These are phyloP conservation scores for Lactifluus hygrophoroides DNA, from an alignment of 768 basidiomycete species.

Conservation along the genomic window DNA sequence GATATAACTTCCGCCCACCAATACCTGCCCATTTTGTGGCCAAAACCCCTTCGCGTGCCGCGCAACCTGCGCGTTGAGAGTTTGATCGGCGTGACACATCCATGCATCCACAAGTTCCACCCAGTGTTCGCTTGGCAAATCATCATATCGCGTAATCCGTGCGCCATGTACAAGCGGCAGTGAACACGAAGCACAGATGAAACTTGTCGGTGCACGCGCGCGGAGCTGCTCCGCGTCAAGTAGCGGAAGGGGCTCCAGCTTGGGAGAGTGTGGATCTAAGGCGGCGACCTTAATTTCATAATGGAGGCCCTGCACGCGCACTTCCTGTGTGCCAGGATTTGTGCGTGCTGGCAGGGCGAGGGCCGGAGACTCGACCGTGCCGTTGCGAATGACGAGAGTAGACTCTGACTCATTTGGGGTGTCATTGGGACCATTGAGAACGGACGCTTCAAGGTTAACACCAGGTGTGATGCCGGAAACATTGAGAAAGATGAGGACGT, in stretches of 20 bases:
- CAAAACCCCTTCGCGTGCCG: conserved; percentile 63
- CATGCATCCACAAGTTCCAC: conserved; percentile 94
- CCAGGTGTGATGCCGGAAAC: conserved; percentile 42
- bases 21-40: conserved; percentile 60
- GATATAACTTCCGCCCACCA: conserved; percentile 88
- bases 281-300: conserved; percentile 66
- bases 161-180: conserved; percentile 54
- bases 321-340: conserved; percentile 50
- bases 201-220: conserved; percentile 47
- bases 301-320: conserved; percentile 45
- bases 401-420: background rate
- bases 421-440: conserved; percentile 39
- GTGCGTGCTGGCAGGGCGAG: conserved; percentile 50
- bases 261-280: conserved; percentile 13
- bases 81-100: conserved; percentile 96
- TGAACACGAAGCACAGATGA: conserved; percentile 74
- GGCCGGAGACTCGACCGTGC: conserved; percentile 45
- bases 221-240: conserved; percentile 65
- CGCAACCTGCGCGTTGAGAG: conserved; percentile 60
- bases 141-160: conserved; percentile 50
- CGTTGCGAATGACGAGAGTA: conserved; percentile 52
- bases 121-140: conserved; percentile 95
- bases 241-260: conserved; percentile 34
- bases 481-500: conserved; percentile 67
- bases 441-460: conserved; percentile 56